Percentiles rank a stretch among this genome's conserved stretches.
Evolutionary conservation across 192 early-diverging fungal species (phyloP).

Genomic region (Spizellomyces sp.): DNA sequence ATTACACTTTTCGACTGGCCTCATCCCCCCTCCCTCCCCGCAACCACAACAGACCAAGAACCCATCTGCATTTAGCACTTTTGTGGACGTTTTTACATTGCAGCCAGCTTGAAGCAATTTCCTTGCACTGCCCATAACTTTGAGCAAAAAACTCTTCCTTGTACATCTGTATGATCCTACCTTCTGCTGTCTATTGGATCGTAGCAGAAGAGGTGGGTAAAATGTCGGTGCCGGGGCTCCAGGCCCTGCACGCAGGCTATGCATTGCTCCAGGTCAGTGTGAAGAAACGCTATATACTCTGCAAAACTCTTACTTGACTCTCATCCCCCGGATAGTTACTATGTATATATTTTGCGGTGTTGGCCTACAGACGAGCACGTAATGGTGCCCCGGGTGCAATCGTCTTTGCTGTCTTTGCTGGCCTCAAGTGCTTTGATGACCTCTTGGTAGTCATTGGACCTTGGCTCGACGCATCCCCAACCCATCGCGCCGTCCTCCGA

Average conservation of each 20-base stretch:
- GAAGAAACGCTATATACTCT: background rate
- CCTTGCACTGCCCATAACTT: too few relatives aligned
- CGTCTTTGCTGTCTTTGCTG: background rate
- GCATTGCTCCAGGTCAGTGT: background rate
- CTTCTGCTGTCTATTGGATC: too few relatives aligned
- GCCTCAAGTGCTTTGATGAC: background rate
- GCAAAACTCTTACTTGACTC: background rate
- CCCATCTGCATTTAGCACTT: too few relatives aligned
- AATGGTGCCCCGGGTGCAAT: background rate
- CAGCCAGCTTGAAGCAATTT: too few relatives aligned
- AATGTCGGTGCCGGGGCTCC: background rate
- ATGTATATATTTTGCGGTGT: background rate
- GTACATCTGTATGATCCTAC: too few relatives aligned
- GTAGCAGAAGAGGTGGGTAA: background rate
- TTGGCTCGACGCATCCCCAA: background rate
- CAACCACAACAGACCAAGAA: too few relatives aligned
- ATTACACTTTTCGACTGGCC: too few relatives aligned
- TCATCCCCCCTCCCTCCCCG: too few relatives aligned
- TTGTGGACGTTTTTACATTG: too few relatives aligned
- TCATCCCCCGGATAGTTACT: background rate
- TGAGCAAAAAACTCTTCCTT: too few relatives aligned
- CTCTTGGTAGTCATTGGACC: background rate
- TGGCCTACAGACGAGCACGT: background rate
- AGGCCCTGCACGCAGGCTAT: background rate
- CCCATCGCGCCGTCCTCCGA: background rate